These are phyloP conservation scores for Parmelia sp. DNA, from an alignment of 495 filamentous ascomycete genomes.

Conservation along the genomic window DNA sequence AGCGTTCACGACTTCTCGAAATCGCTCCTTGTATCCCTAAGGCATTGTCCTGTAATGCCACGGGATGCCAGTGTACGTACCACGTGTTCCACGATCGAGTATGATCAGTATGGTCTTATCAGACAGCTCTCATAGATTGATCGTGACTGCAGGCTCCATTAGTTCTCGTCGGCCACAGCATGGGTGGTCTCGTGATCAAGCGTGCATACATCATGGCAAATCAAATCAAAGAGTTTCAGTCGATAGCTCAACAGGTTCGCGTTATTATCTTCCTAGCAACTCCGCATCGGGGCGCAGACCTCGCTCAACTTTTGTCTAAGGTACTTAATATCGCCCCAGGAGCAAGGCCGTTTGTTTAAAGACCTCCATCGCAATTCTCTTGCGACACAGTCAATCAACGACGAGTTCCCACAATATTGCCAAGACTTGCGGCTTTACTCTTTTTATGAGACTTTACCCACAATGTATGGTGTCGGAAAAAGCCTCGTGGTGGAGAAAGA, in stretches of 20 bases:
- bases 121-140: too few relatives aligned
- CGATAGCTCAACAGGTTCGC: slow-evolving; percentile 33
- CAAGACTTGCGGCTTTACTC: slow-evolving; percentile 28
- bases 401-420: slow-evolving; percentile 29
- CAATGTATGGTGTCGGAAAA: slow-evolving; percentile 23
- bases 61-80: slow-evolving; percentile 11
- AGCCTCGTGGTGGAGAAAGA: slow-evolving; percentile 38
- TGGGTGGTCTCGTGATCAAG: slow-evolving; percentile 51
- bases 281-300: slow-evolving; percentile 46
- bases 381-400: slow-evolving; percentile 31
- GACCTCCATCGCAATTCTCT: slow-evolving; percentile 29
- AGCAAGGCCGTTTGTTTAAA: slow-evolving; percentile 21
- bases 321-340: slow-evolving; percentile 29
- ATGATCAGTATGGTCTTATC: too few relatives aligned
- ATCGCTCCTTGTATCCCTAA: slow-evolving; percentile 35
- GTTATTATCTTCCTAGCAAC: slow-evolving; percentile 48
- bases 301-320: slow-evolving; percentile 38
- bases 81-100: too few relatives aligned
- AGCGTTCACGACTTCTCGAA: slow-evolving; percentile 42
- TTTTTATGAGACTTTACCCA: slow-evolving; percentile 38
- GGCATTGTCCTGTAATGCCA: slow-evolving; percentile 29
- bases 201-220: slow-evolving; percentile 31
- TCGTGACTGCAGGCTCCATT: slow-evolving; percentile 32
- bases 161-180: slow-evolving; percentile 46
- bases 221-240: slow-evolving; percentile 18